A percentile compares a stretch with the other conserved stretches of the same genome.
Conservation (phyloP, 208 protist genomes). For the Novymonas esmeraldas region DNA sequence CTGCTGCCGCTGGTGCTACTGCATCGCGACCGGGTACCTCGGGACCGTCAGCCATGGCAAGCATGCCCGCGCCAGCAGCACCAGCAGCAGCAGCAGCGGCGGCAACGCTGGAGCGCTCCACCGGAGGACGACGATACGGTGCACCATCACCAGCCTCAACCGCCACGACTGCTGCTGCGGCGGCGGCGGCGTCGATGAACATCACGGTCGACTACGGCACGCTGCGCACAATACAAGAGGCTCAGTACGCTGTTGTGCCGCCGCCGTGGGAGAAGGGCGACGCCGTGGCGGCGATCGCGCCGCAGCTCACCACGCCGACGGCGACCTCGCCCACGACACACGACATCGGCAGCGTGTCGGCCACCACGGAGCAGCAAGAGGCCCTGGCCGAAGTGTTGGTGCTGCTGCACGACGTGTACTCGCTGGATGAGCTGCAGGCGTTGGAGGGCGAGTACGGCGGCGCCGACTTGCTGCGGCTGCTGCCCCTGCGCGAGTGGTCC, state of each 20-base stretch:
- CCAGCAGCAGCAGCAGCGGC: neutral
- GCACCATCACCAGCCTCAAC: neutral
- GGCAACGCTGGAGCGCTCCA: neutral
- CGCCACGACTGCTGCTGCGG: neutral
- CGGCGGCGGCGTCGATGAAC: too few relatives aligned
- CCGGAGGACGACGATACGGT: neutral
- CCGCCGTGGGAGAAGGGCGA: conserved; percentile 53
- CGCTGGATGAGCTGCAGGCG: conserved; percentile 53
- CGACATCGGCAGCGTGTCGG: conserved; percentile 13
- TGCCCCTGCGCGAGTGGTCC: conserved; percentile 27
- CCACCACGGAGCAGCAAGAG: conserved; percentile 21
- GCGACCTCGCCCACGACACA: neutral
- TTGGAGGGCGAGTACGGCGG: conserved; percentile 57
- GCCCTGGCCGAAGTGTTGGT: conserved; percentile 29
- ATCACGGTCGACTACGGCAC: conserved; percentile 5
- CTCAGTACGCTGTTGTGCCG: conserved; percentile 53
- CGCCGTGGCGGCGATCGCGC: neutral
- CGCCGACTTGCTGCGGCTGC: conserved; percentile 37
- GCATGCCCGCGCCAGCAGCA: too few relatives aligned
- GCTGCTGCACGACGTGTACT: conserved; percentile 45
- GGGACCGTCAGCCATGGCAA: too few relatives aligned
- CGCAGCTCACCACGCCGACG: neutral
- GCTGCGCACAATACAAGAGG: conserved; percentile 32
- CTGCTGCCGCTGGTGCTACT: neutral
- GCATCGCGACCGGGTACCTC: neutral